Evolutionary conservation across 1,139 yeast species (phyloP), one percentile per base, ranked within the genome.

Genomic region (Pichia sp.): DNA sequence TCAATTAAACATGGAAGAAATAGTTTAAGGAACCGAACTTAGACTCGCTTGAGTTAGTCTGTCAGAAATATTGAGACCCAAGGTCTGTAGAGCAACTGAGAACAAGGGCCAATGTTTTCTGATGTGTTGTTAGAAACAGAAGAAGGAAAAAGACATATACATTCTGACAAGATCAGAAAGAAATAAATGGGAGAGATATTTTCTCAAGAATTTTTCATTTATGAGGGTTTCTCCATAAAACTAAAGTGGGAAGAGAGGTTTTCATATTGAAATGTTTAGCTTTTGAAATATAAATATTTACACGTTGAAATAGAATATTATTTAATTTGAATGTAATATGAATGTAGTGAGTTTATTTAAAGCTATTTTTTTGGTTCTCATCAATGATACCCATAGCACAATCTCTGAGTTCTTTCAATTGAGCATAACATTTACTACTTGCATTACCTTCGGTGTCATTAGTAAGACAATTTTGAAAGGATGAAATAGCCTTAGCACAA

Each of bases 401-500:
- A 15, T 49, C 45, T 40, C 65, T 52, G 18, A 62, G 46, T 4
- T 41, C 51, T 4, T 47, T 51, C 40, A 62, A 46, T 40, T 59
- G 52, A 9, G 47, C 51, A 23, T 53, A 46, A 37, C 66, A 62
- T 37, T 56, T 51, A 15, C 59, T 51, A n/a, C 56, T 56, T 29
- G 54, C 49, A 22, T 57, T 54, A 12, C 46, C 50, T 24, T 47
- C 51, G 7, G 43, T 53, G 29, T 60, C 58, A 35, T 47, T 44
- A 36, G 47, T 64, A 44, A 82, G 69, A 61, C 90, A 83, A 34
- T 71, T 71, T 57, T 83, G 88, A 60, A 82, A 83, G 1, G 71
- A 75, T 56, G 73, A 73, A 63, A 82, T 70, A 53, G 73, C 72
- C 11, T 70, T 74, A 18, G 76, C 68, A 63, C 90, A 83, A 36